Base-by-base conservation (phyloP, 2,329 filamentous ascomycete species). In the Pestalotiopsis sp. region DNA sequence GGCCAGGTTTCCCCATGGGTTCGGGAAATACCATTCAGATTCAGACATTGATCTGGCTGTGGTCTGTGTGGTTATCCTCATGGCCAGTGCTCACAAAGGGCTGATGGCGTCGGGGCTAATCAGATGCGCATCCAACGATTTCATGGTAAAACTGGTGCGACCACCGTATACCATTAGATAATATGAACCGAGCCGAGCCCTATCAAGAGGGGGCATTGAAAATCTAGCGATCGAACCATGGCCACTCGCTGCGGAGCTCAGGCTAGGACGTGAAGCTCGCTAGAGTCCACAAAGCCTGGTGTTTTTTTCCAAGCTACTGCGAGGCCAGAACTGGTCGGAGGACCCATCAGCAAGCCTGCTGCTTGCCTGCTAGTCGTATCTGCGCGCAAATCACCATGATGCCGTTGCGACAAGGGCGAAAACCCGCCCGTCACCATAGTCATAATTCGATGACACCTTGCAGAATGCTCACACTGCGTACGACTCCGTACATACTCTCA, bases 261-360 rank as follows among this genome's bases (percentile, higher is more conserved):
- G 57, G 23, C 23, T 23, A 36, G 57, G 57, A 27, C 13, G 27
- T 62, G 59, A 62, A 20, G 59, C 59, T 40, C 59, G 45, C 45
- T 52, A 52, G 36, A 62, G n/a, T 40, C 59, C 57, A 27, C 36
- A 62, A 36, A 62, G 59, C 27, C n/a, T 62, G 59, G 31, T 62
- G 59, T 60, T 9, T 17, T 45, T 17, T 13, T 9, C 45, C 17
- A 17, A 20, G 11, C 31, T 62, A 62, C 59, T 62, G 59, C 59
- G 31, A 62, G 59, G 31, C 59, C 59, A 62, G 59, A 62, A 62
- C 27, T 62, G 31, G 14, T 52, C 59, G 25, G 31, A 11, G 59
- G 59, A 40, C 31, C 59, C 59, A 62, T 62, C n/a, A 13, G n/a
- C n/a, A 62, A 62, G 59, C 27, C 58, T 36, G 31, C 31, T 36